Evolutionary conservation across 2,329 filamentous ascomycete species (phyloP).

Genomic region (Thermochaetoides dissita): DNA sequence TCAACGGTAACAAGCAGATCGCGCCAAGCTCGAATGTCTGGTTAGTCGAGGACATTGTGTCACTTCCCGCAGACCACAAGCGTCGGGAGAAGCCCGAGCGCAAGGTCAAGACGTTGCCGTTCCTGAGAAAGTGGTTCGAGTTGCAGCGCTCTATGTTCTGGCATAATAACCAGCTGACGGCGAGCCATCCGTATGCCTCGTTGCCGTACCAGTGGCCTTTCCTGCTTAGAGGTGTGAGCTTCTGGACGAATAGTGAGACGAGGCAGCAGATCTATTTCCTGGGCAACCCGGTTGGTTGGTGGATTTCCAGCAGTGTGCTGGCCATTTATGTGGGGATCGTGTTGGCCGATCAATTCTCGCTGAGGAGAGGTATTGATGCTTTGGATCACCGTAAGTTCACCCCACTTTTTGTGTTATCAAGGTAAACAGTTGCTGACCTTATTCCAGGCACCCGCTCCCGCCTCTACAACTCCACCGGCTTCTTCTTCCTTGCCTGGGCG

Average conservation of each 20-base stretch:
- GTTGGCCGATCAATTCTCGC: constrained; percentile 81
- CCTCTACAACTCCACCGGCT: constrained; percentile 95
- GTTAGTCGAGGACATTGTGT: constrained; percentile 85
- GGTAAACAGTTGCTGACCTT: constrained; percentile 18
- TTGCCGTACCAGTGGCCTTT: constrained; percentile 97
- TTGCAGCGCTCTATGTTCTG: constrained; percentile 97
- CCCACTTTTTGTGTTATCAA: neutral
- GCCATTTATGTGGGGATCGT: constrained; percentile 90
- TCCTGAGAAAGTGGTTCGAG: constrained; percentile 90
- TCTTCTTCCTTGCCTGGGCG: constrained; percentile 97
- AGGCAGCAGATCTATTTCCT: constrained; percentile 97
- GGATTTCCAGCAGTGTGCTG: constrained; percentile 81
- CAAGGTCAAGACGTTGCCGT: constrained; percentile 71
- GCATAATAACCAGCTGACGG: constrained; percentile 96
- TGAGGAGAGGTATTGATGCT: constrained; percentile 84
- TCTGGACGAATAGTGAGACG: constrained; percentile 96
- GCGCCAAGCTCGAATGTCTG: constrained; percentile 83
- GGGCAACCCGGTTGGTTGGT: constrained; percentile 94
- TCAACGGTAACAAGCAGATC: constrained; percentile 97
- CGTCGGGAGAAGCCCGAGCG: constrained; percentile 64
- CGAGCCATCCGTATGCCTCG: constrained; percentile 90
- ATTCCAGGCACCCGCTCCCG: constrained; percentile 68
- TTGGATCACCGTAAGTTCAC: constrained; percentile 78
- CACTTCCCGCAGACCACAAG: constrained; percentile 53
- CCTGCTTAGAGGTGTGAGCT: constrained; percentile 89